Percentiles rank a stretch among this genome's conserved stretches.
These are phyloP conservation scores for Trichomonas gallinae DNA, from an alignment of 208 protist species.

Conservation along the genomic window DNA sequence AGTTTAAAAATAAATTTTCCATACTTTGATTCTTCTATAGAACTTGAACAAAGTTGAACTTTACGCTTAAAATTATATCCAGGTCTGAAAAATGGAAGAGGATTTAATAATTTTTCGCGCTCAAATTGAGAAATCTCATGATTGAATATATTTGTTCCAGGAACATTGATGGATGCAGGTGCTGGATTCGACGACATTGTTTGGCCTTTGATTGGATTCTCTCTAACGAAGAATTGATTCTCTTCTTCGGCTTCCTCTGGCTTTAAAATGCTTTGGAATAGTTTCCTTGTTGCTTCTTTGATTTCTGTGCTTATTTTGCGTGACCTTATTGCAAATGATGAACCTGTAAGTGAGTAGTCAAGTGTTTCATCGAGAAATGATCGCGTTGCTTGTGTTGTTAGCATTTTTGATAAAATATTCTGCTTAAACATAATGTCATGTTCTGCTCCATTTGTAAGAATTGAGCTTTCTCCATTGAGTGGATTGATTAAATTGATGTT, in stretches of 20 bases:
- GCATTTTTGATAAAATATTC: background rate
- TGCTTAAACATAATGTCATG: background rate
- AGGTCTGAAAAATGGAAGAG: background rate
- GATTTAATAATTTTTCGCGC: background rate
- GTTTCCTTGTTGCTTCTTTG: background rate
- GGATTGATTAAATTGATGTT: background rate
- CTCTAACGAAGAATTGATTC: background rate
- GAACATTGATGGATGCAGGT: background rate
- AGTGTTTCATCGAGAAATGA: background rate
- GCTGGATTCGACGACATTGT: background rate
- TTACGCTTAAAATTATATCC: background rate
- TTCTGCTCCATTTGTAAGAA: background rate
- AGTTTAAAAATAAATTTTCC: background rate
- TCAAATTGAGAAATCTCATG: background rate
- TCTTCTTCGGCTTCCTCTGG: background rate
- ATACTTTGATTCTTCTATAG: background rate
- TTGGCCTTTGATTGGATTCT: background rate
- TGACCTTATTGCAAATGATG: background rate
- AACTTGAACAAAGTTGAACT: background rate
- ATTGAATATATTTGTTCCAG: background rate
- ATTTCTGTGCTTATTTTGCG: background rate
- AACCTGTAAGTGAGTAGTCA: background rate
- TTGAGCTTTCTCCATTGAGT: background rate
- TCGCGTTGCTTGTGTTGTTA: background rate
- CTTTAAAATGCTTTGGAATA: background rate